A percentile compares a stretch with the other conserved stretches of the same genome.
Conservation (phyloP, 148 eudicot species). For the Salicornia ramosissima region DNA sequence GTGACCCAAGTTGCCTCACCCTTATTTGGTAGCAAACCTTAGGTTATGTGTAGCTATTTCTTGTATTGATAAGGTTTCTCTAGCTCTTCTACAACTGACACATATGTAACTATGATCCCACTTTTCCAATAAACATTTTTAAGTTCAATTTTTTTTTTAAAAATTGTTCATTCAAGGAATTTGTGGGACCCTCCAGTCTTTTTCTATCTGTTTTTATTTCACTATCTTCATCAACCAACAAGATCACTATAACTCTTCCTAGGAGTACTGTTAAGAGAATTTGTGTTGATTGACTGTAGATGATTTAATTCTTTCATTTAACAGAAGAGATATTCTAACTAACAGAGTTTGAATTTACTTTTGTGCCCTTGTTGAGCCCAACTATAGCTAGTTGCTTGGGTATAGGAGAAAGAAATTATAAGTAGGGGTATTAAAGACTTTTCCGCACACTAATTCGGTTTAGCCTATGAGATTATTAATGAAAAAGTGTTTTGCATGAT, state of each 20-base stretch:
- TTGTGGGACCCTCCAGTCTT: slow-evolving; percentile 21
- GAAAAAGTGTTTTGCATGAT: no score
- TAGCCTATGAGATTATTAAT: no score
- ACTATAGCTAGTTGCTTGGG: no score
- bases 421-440: no score
- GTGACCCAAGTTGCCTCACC: slow-evolving; percentile 15
- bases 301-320: neutral
- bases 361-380: no score
- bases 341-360: no score
- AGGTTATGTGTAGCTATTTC: slow-evolving; percentile 17
- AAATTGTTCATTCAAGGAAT: neutral
- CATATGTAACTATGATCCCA: slow-evolving; percentile 22
- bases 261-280: neutral
- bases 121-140: slow-evolving; percentile 17
- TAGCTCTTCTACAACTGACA: slow-evolving; percentile 5
- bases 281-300: neutral
- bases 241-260: neutral
- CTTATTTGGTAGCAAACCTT: slow-evolving; percentile 23
- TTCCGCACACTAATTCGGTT: no score
- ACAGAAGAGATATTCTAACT: no score
- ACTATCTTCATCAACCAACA: neutral
- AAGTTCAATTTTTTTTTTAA: slow-evolving; percentile 6
- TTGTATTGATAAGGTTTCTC: neutral
- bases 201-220: slow-evolving; percentile 8
- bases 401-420: no score